Conservation (phyloP, 2,329 filamentous ascomycete genomes). For the Fusarium goolgardi region DNA sequence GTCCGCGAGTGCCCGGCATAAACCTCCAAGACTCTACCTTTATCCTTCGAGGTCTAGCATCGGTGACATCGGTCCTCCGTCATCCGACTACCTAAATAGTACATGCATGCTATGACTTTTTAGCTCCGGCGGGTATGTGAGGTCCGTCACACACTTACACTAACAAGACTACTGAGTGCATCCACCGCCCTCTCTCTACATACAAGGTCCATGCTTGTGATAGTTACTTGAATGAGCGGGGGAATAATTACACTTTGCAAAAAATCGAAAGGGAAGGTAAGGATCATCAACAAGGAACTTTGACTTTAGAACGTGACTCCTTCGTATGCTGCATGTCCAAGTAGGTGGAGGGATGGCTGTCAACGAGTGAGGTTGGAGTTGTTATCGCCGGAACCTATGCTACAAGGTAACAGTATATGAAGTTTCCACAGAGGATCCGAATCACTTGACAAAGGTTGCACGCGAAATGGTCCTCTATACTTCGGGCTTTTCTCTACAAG, state of each 20-base stretch:
- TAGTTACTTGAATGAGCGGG: slow-evolving; percentile 14
- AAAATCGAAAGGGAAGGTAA: slow-evolving; percentile 2
- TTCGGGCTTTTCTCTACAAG: not conserved
- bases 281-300: slow-evolving; percentile 15
- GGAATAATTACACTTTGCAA: not conserved
- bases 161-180: not conserved
- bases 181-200: slow-evolving; percentile 20
- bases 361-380: slow-evolving; percentile 5
- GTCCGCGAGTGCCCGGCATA: slow-evolving; percentile 42
- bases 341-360: slow-evolving; percentile 5
- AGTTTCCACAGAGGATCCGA: slow-evolving; percentile 17
- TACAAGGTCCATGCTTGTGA: slow-evolving; percentile 15
- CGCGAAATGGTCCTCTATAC: slow-evolving; percentile 5
- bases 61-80: slow-evolving; percentile 36
- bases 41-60: slow-evolving; percentile 38
- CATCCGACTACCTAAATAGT: slow-evolving; percentile 26
- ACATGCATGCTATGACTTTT: slow-evolving; percentile 44
- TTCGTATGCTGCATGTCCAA: slow-evolving; percentile 10
- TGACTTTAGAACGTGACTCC: slow-evolving; percentile 15
- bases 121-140: slow-evolving; percentile 50
- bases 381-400: slow-evolving; percentile 6
- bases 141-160: slow-evolving; percentile 41
- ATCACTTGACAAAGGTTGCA: slow-evolving; percentile 30
- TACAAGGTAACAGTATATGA: not conserved
- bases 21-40: slow-evolving; percentile 8